These are phyloP conservation scores for Kazachstania sp. DNA, from an alignment of 1,139 yeast genomes.

Conservation along the genomic window DNA sequence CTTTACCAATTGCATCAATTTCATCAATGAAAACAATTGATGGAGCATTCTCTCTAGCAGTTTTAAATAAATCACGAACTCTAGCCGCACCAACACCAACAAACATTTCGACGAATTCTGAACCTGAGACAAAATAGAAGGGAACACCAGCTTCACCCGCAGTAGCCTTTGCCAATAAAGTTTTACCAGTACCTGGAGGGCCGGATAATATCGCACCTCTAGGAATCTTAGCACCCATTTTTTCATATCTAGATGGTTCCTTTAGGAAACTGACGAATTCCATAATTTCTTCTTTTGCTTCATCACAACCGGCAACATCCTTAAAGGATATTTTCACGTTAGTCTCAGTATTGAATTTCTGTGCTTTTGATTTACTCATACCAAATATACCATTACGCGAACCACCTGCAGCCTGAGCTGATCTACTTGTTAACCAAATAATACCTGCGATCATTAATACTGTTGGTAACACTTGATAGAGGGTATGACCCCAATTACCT, in stretches of 20 bases:
- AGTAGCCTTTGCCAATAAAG: constrained; percentile 70
- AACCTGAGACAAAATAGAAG: constrained; percentile 72
- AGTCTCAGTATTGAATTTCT: constrained; percentile 60
- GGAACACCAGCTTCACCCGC: constrained; percentile 86
- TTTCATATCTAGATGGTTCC: constrained; percentile 64
- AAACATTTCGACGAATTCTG: constrained; percentile 75
- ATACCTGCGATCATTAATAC: constrained; percentile 62
- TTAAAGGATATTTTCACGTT: constrained; percentile 64
- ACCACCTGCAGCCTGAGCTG: constrained; percentile 43
- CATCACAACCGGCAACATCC: constrained; percentile 80
- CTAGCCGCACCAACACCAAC: constrained; percentile 80
- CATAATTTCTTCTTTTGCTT: constrained; percentile 77
- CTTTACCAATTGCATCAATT: constrained; percentile 79
- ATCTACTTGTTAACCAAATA: constrained; percentile 56
- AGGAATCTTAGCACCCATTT: constrained; percentile 74
- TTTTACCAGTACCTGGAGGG: constrained; percentile 85
- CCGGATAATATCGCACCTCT: constrained; percentile 78
- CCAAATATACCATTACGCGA: constrained; percentile 55
- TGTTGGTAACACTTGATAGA: constrained; percentile 61
- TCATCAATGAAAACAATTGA: constrained; percentile 75
- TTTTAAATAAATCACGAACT: constrained; percentile 71
- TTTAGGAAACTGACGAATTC: constrained; percentile 74
- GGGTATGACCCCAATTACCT: constrained; percentile 47
- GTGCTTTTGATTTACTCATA: constrained; percentile 62
- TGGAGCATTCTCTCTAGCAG: constrained; percentile 76